Conservation (phyloP, 805 yeast species). For the Ogataea trehaloabstinens region DNA sequence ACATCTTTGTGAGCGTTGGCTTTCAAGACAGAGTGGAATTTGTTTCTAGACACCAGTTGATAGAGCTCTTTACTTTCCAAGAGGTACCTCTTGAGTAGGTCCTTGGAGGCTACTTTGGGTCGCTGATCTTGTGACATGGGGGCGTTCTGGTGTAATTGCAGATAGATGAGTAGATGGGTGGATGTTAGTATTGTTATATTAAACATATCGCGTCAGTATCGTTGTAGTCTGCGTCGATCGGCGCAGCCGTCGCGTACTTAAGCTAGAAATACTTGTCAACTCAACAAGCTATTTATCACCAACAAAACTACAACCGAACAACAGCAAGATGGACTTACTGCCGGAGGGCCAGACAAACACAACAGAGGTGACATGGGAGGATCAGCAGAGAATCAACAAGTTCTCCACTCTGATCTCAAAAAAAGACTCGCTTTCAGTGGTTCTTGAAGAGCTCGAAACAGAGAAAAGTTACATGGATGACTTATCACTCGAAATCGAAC, state of each 20-base stretch:
- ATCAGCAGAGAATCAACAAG: conserved; percentile 84
- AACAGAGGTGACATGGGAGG: conserved; percentile 71
- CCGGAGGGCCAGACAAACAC: conserved; percentile 57
- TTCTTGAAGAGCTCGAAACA: conserved; percentile 47
- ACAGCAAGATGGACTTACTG: conserved; percentile 35
- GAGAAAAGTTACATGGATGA: conserved; percentile 91
- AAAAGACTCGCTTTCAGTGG: conserved; percentile 55
- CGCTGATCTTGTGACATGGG: not conserved
- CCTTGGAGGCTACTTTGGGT: conserved; percentile 17
- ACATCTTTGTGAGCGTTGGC: conserved; percentile 6
- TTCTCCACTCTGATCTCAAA: conserved; percentile 80
- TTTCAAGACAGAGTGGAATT: conserved; percentile 17
- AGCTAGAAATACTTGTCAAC: too few relatives aligned
- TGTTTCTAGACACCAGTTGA: conserved; percentile 20
- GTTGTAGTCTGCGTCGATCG: too few relatives aligned
- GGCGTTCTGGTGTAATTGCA: not conserved
- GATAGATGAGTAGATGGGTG: too few relatives aligned
- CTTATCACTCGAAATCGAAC: conserved; percentile 78
- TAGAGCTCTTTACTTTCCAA: conserved; percentile 20
- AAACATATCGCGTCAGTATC: too few relatives aligned
- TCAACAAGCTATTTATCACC: too few relatives aligned
- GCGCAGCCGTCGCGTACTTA: too few relatives aligned
- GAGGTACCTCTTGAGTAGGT: conserved; percentile 22
- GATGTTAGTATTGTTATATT: too few relatives aligned
- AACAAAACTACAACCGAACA: too few relatives aligned